Base-by-base conservation (phyloP, 140 eudicot genomes). In the Oenanthe javanica region DNA sequence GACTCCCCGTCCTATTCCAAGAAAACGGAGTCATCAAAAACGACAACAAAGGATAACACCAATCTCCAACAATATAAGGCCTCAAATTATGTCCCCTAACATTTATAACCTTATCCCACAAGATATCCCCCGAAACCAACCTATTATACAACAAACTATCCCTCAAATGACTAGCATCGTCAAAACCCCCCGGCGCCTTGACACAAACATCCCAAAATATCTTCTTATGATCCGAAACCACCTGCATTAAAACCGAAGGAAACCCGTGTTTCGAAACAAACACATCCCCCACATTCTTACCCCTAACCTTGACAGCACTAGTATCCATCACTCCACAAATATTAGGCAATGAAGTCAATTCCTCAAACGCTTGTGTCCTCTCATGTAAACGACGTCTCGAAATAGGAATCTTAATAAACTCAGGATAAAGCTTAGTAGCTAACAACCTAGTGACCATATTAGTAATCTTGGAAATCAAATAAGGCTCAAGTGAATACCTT, bases 141-240 rank as follows among this genome's bases (percentile, higher is more conserved):
- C 91, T 72, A 23, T 92, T 89, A 80, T 92, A 95, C 31, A 95
- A 78, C 80, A 92, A 83, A 86, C 97, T 92, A 76, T 95, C 99
- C 75, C 99, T 83, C 45, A 95, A 92, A 90, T 95, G 99, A 0
- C 91, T 73, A 0, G 92, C 89, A 47, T 90, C 97, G 54, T 92
- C 97, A 54, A 86, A 87, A 0, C 91, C 94, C 1, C 99, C 99
- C 0, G 99, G 99, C 0, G 97, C 96, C 31, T 95, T 95, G 5
- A 95, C 97, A 45, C 99, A 95, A 9, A 95, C 99, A 72, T 95
- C 99, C 99, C 99, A 95, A 40, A 95, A 92, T n/a, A 92, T 83
- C 83, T 95, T 95, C 89, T 89, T 95, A 50, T 89, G 93, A 74
- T 95, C 99, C 0, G 97, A 91, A 7, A 95, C 99, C 0, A 95